Conservation (phyloP, 306 rosid species). For the Lablab purpureus region DNA sequence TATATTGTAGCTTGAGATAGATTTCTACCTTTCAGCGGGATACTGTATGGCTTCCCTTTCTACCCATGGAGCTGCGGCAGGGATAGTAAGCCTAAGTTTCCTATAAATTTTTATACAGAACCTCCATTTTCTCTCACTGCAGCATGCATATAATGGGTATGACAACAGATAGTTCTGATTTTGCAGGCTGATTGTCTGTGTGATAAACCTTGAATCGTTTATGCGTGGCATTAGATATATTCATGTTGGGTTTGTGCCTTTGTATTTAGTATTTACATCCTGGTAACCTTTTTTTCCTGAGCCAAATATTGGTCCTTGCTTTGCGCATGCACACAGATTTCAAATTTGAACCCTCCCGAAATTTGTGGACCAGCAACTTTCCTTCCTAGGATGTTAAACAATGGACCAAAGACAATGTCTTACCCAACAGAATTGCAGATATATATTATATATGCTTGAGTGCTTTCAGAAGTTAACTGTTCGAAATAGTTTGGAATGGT, state of each 20-base stretch:
- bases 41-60: conserved; percentile 7
- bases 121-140: conserved; percentile 23
- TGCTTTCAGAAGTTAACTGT: neutral
- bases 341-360: neutral
- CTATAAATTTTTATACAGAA: conserved; percentile 35
- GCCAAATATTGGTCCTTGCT: conserved; percentile 11
- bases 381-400: neutral
- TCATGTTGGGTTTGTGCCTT: conserved; percentile 3
- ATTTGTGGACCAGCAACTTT: neutral
- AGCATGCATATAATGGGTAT: conserved; percentile 35
- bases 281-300: neutral
- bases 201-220: conserved; percentile 18
- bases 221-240: conserved; percentile 29
- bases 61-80: conserved; percentile 7
- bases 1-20: conserved; percentile 41
- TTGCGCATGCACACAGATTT: neutral
- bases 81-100: conserved; percentile 38
- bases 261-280: conserved; percentile 19
- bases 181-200: conserved; percentile 18
- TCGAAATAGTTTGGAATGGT: neutral
- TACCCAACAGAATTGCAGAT: neutral
- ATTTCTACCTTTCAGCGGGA: conserved; percentile 34
- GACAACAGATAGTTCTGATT: conserved; percentile 25
- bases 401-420: neutral
- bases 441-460: neutral